These are phyloP conservation scores for Echites panduratus DNA, from an alignment of 257 asterid genomes.

Conservation along the genomic window DNA sequence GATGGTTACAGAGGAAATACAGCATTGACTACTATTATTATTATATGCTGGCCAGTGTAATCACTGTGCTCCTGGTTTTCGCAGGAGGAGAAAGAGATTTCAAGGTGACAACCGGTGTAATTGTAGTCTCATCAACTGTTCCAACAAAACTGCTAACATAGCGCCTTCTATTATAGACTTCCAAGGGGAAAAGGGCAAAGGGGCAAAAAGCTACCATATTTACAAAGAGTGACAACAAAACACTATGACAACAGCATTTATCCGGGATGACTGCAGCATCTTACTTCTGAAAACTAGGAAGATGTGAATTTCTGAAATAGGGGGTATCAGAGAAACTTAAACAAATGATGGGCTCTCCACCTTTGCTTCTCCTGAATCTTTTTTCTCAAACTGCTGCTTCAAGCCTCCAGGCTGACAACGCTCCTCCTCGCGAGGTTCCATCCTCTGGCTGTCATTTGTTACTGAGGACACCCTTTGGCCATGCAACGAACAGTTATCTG, in stretches of 20 bases:
- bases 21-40: no score
- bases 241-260: not conserved
- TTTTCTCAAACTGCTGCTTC: conserved; percentile 19
- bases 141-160: not conserved
- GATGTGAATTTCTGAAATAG: not conserved
- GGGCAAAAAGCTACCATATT: not conserved
- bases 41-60: no score
- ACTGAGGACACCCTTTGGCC: conserved; percentile 26
- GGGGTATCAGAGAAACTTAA: conserved; percentile 6
- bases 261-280: not conserved
- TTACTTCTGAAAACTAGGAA: not conserved
- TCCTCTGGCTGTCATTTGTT: conserved; percentile 25
- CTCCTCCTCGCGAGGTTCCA: conserved; percentile 21
- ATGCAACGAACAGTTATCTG: conserved; percentile 33
- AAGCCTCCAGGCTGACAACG: conserved; percentile 17
- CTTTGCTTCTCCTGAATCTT: conserved; percentile 25
- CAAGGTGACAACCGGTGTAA: no score
- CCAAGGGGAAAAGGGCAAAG: not conserved
- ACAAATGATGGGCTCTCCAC: conserved; percentile 41
- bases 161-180: not conserved
- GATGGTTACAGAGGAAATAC: no score
- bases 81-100: not conserved
- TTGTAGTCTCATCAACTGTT: not conserved
- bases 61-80: no score
- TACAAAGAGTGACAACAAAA: conserved; percentile 6